Evolutionary conservation across 176 grass and related monocot genomes (phyloP), one percentile per base, ranked within the genome.

Genomic region (Eleusine coracana): DNA sequence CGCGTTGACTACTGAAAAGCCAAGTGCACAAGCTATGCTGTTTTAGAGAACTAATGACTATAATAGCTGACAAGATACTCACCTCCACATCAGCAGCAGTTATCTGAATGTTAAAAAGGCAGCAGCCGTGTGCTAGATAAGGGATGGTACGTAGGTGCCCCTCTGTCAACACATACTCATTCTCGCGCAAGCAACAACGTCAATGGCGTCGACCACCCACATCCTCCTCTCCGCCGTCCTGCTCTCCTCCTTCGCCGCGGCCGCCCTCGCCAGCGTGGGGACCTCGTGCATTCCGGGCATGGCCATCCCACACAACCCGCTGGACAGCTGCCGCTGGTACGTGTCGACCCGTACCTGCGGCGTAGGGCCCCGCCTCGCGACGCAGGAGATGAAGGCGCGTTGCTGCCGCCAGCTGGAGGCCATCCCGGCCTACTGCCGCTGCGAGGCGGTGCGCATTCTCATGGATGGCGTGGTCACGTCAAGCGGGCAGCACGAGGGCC

Each of bases 261-360:
- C 31, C 1, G 69, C 10, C n/a, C 14, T 11, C 5, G 54, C 10
- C 0, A 8, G 1, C 2, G 28, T 28, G 9, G 13, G 7, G 38
- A 29, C 1, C 11, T 51, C 17, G 38, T 85, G 83, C 83, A 28
- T 2, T 27, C 17, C 54, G 3, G 83, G 83, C 0, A 6, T 10
- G 83, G 52, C 27, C 17, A 49, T 85, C 74, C 83, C 83, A 40
- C 23, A 48, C 73, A 44, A 36, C 38, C 17, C 73, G 20, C 74
- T 85, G 0, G 36, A 68, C 0, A 62, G 42, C 14, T 85, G 75
- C 75, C 44, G 45, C 10, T 9, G 54, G 42, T 85, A 85, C 66
- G 75, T 85, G 40, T 3, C 46, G 14, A 38, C 3, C 20, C 66
- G 55, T 9, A 20, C 38, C 20, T 78, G 83, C 75, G 4, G 3